Evolutionary conservation across 768 basidiomycete species (phyloP), one percentile per base, ranked within the genome.

Genomic region (Lentinula sp.): DNA sequence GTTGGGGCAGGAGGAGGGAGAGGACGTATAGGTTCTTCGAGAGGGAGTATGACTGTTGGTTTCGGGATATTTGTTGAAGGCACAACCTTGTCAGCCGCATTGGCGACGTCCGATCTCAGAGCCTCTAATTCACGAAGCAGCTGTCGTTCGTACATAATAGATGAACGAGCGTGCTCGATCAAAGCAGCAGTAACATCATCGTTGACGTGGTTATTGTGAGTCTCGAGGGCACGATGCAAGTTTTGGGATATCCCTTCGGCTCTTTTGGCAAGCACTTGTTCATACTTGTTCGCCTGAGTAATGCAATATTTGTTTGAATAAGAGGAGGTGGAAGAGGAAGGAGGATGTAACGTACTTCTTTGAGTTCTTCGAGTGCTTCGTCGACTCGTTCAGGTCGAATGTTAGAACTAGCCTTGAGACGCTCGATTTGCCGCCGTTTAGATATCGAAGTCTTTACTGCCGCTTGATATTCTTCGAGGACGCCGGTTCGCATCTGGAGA

Each of bases 161-260:
- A 87, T 16, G 94, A 90, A 23, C 95, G 88, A 16, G 92, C 92
- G 72, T 98, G 94, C 72, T 98, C 94, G 50, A 98, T 85, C 57
- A 98, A 77, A 0, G 95, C 91, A 20, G 90, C 81, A 16, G 91
- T 91, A 57, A 98, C 82, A 71, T 99, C 97, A 60, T 95, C 91
- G 58, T 96, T 91, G 33, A 95, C 91, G 64, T 90, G 84, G 52
- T 85, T 84, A 61, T 90, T 92, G 73, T 99, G 94, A 0, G 85
- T 85, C 41, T 88, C 83, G 33, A 99, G 81, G 2, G 95, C 89
- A 53, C 84, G 85, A 67, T 97, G 95, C 16, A 99, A 79, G 66
- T 98, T 95, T 66, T 92, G 87, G 1, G 96, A 98, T 59, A 99
- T 98, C 49, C 93, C 93, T 55, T 93, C 83, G 2, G 95, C 89